phyloP scores from a whole-genome alignment of 129 eudicot genomes.

The Flaveria robusta region DNA sequence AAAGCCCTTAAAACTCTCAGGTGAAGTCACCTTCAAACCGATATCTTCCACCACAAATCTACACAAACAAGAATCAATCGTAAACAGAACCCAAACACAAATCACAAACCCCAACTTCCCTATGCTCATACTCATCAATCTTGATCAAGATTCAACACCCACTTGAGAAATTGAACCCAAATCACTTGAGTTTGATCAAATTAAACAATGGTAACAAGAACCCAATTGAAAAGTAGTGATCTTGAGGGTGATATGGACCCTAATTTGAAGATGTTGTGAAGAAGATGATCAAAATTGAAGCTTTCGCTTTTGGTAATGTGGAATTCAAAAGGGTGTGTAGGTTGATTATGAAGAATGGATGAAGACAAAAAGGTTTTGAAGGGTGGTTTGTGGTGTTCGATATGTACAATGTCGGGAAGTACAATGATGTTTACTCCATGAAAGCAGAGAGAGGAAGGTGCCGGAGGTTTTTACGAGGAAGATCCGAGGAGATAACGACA shows the following conservation, averaged over 20 bases:
- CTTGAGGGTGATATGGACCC: background rate
- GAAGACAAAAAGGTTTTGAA: background rate
- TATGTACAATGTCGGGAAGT: constrained; percentile 1
- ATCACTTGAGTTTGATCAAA: no score
- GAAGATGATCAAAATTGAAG: background rate
- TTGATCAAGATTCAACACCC: background rate
- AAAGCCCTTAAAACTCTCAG: constrained; percentile 41
- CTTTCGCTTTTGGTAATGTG: background rate
- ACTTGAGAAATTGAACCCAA: no score
- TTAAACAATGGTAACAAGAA: no score
- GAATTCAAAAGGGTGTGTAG: background rate
- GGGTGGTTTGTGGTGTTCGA: constrained; percentile 13
- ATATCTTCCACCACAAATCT: constrained; percentile 84
- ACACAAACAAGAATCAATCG: constrained; percentile 48
- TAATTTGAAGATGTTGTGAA: background rate
- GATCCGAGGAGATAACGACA: background rate
- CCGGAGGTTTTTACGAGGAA: background rate
- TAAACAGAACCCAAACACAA: constrained; percentile 43
- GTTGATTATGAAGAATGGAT: background rate
- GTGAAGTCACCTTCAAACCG: constrained; percentile 71
- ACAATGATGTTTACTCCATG: background rate
- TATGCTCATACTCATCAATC: constrained; percentile 23
- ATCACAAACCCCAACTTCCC: constrained; percentile 42
- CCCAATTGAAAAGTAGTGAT: background rate
- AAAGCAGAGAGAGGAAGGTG: no score